Evolutionary conservation across 331 rosid genomes (phyloP), one percentile per base, ranked within the genome.

Genomic region (Phaseolus coccineus): DNA sequence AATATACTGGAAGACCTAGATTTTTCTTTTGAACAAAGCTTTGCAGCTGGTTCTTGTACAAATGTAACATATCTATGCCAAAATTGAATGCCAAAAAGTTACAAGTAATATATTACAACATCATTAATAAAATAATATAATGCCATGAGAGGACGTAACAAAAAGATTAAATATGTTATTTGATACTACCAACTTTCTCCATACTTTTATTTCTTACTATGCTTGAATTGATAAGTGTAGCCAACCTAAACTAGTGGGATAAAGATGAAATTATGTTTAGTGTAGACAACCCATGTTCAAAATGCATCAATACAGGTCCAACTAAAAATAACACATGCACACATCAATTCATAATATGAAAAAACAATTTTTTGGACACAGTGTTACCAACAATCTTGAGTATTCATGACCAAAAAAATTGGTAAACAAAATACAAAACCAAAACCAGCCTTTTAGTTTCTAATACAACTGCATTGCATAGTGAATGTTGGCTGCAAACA

Each of bases 41-140:
- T 58, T 89, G 96, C 50, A 94, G 85, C 42, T 92, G 88, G 31
- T 79, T 89, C 88, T 92, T 94, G 87, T 84, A 84, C 79, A 89
- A 33, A 83, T 80, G 90, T 50, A 81, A 59, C 77, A 81, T 19
- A 44, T 67, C 97, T 90, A 71, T 69, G 67, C 63, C 53, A 83
- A 50, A 69, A 52, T 75, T 73, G 27, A 81, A 69, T 56, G 31
- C 53, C 48, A 52, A 12, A 42, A 67, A 25, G 24, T 71, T 57
- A 77, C 57, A 64, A 19, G 66, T 31, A 44, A 31, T 30, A 55
- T 0, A 57, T 78, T 40, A 67, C 4, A 28, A 6, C 1, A 46
- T 35, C 50, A 67, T 53, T 31, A 84, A 58, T 50, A 42, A 83
- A 73, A 77, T 33, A 80, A 44, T 27, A 79, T 64, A 64, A 73